These are phyloP conservation scores for Xylariaceae sp. DNA, from an alignment of 2,329 filamentous ascomycete genomes.

Conservation along the genomic window DNA sequence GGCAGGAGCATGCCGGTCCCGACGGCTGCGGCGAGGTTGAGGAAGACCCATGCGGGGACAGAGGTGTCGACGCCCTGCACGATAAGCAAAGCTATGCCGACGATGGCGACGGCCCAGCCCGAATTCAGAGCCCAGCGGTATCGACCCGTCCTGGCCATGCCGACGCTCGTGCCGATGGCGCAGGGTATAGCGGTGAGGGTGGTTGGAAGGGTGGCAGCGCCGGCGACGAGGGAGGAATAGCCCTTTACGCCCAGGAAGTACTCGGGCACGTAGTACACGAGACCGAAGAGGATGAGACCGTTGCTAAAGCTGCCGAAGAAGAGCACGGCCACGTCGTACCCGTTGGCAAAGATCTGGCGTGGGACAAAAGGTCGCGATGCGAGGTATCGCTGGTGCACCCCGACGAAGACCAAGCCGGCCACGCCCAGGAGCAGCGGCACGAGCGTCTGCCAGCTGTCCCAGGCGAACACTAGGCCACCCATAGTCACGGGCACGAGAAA, in stretches of 20 bases:
- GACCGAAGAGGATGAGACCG: constrained; percentile 9
- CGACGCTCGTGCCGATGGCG: constrained; percentile 1
- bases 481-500: constrained; percentile 50
- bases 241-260: constrained; percentile 13
- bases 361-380: constrained; percentile 10
- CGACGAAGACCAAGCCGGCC: constrained; percentile 15
- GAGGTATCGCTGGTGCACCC: constrained; percentile 22
- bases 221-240: constrained; percentile 4
- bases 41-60: constrained; percentile 1
- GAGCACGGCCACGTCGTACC: constrained; percentile 2
- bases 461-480: constrained; percentile 35
- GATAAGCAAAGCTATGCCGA: constrained; percentile 5
- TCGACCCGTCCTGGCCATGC: constrained; percentile 8
- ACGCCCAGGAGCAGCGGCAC: constrained; percentile 17
- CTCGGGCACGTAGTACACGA: constrained; percentile 12
- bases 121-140: constrained; percentile 12
- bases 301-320: constrained; percentile 4
- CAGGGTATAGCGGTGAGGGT: constrained; percentile 7
- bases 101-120: constrained; percentile 3
- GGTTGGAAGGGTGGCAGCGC: constrained; percentile 12
- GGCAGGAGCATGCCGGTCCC: constrained; percentile 9
- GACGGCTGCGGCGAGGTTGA: constrained; percentile 2
- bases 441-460: constrained; percentile 38
- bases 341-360: constrained; percentile 5
- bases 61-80: background rate